Percentiles rank a stretch among this genome's conserved stretches.
These are phyloP conservation scores for Nyssa sinensis DNA, from an alignment of 148 eudicot species.

Conservation along the genomic window DNA sequence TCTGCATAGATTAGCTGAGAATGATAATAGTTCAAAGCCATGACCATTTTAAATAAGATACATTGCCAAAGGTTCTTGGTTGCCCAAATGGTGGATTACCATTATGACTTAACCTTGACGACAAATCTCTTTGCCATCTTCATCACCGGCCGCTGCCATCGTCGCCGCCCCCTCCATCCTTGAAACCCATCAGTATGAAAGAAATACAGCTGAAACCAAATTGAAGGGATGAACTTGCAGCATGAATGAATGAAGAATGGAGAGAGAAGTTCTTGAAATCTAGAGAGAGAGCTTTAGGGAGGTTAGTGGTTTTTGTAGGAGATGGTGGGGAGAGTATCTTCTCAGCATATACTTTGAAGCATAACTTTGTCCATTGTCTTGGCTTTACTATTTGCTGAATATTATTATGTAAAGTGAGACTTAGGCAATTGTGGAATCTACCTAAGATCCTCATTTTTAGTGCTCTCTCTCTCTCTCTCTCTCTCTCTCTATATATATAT, in stretches of 20 bases:
- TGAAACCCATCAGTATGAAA: background rate
- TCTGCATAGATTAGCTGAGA: background rate
- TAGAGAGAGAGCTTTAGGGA: conserved; percentile 3
- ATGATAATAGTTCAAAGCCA: background rate
- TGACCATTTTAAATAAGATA: background rate
- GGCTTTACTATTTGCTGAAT: background rate
- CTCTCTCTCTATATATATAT: too few relatives aligned
- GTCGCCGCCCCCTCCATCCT: background rate
- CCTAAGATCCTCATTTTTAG: background rate
- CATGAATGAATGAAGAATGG: too few relatives aligned
- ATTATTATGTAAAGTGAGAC: background rate
- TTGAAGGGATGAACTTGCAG: background rate
- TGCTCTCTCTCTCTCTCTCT: background rate
- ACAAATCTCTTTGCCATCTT: background rate
- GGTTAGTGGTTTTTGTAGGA: background rate
- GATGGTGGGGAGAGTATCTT: conserved; percentile 13
- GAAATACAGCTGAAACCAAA: too few relatives aligned
- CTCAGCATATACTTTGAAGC: conserved; percentile 3
- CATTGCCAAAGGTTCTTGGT: conserved; percentile 16
- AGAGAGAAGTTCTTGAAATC: background rate
- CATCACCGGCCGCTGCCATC: background rate
- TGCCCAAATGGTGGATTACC: conserved; percentile 12
- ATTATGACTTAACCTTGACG: background rate
- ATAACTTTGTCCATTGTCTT: background rate
- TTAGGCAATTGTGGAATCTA: background rate